Conservation (phyloP, 805 yeast species). For the Lachancea nothofagi region DNA sequence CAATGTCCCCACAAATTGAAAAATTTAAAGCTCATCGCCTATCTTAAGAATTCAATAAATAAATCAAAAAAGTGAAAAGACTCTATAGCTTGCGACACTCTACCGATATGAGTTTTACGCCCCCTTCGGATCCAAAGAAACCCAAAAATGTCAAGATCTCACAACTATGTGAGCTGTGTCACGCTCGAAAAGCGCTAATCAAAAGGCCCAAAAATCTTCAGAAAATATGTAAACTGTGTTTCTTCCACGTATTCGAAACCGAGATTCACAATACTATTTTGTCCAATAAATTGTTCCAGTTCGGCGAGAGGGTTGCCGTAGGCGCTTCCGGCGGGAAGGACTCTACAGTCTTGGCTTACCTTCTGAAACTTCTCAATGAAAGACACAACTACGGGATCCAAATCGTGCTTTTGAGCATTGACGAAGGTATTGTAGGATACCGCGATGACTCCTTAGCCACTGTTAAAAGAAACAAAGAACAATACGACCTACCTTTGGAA, state of each 20-base stretch:
- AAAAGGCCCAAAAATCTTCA: constrained; percentile 89
- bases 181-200: constrained; percentile 74
- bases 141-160: constrained; percentile 30
- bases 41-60: no score
- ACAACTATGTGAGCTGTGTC: constrained; percentile 77
- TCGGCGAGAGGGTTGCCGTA: constrained; percentile 87
- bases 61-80: no score
- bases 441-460: constrained; percentile 96
- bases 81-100: no score
- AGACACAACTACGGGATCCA: constrained; percentile 84
- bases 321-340: constrained; percentile 99
- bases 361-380: constrained; percentile 81
- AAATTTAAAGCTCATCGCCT: no score
- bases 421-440: constrained; percentile 96
- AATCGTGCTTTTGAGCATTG: constrained; percentile 77
- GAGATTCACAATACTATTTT: constrained; percentile 90
- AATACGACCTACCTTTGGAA: constrained; percentile 72
- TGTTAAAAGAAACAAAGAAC: constrained; percentile 85
- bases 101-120: constrained; percentile 18
- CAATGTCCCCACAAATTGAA: no score
- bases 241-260: constrained; percentile 84
- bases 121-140: constrained; percentile 32
- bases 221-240: constrained; percentile 86
- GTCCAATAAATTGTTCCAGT: constrained; percentile 58
- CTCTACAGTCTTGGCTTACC: constrained; percentile 88